Evolutionary conservation across 495 filamentous ascomycete species (phyloP), one percentile per base, ranked within the genome.

Genomic region (Rusavskia elegans): DNA sequence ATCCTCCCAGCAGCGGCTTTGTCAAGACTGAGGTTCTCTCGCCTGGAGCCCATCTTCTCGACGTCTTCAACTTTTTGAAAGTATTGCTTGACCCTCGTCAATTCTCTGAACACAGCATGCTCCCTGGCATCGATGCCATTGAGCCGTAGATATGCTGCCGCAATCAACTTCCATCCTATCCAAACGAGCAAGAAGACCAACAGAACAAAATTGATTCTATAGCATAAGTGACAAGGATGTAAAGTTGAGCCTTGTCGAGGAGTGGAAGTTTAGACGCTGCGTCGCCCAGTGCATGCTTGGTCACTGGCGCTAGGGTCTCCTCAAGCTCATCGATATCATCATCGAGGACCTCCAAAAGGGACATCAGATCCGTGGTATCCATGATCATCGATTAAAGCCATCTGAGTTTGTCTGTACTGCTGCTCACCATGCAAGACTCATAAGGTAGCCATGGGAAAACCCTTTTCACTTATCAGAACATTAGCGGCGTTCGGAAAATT

Each of bases 181-280:
- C 3, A 8, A 38, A 3, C 20, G 1, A 9, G 7, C 38, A 13
- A 13, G 29, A 19, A 25, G 30, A 55, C 38, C 36, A 66, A 93
- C 87, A 90, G 66, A 93, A 97, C 20, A 97, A 64, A 14, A 95
- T 69, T n/a, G 87, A 93, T 56, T 97, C 89, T 48, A 98, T 79
- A 0, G 89, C 77, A 63, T 97, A 97, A 0, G 87, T 82, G 44
- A 79, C 69, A 30, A 92, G 65, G 17, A 93, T 82, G 60, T 92
- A 85, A 52, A 95, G 79, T 68, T 95, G 93, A 19, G 92, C 90
- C 65, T 86, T 92, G 71, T 98, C 92, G 52, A 96, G 71, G 10
- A 98, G 73, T 1, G 93, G 89, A 32, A 98, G 70, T 64, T 87
- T 92, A 52, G 75, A 79, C 6, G 87, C 78, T 9, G 75, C 71